These are phyloP conservation scores for Tolypocladium nubicola DNA, from an alignment of 2,329 filamentous ascomycete species.

Conservation along the genomic window DNA sequence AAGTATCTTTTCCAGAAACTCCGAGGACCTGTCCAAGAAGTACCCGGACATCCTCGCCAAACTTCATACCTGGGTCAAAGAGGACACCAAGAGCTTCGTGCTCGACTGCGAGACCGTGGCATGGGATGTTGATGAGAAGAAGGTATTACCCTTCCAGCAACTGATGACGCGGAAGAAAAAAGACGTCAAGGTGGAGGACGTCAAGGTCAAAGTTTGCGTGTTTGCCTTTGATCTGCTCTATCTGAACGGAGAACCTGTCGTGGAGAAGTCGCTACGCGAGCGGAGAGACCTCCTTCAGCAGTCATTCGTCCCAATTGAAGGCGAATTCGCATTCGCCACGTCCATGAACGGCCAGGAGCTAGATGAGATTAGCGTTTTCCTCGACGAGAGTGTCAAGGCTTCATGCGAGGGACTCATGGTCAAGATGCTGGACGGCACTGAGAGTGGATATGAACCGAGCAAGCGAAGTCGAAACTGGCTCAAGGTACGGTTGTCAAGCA, in stretches of 20 bases:
- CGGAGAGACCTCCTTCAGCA: slow-evolving; percentile 63
- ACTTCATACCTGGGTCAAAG: slow-evolving; percentile 79
- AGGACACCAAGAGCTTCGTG: slow-evolving; percentile 86
- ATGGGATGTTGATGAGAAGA: slow-evolving; percentile 92
- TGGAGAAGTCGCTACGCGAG: slow-evolving; percentile 78
- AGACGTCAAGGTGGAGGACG: slow-evolving; percentile 89
- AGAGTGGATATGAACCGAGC: slow-evolving; percentile 91
- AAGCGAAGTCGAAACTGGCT: slow-evolving; percentile 97
- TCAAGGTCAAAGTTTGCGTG: slow-evolving; percentile 94
- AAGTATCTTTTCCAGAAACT: slow-evolving; percentile 95
- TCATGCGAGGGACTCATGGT: slow-evolving; percentile 98
- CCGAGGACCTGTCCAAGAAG: slow-evolving; percentile 92
- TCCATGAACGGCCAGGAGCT: slow-evolving; percentile 79
- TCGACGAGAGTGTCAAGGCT: slow-evolving; percentile 91
- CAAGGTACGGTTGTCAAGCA: slow-evolving; percentile 47
- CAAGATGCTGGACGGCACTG: slow-evolving; percentile 91
- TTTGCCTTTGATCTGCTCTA: slow-evolving; percentile 95
- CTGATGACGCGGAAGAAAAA: slow-evolving; percentile 97
- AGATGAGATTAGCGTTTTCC: slow-evolving; percentile 83
- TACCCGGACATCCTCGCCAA: slow-evolving; percentile 93
- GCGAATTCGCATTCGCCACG: slow-evolving; percentile 85
- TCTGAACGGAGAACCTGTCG: slow-evolving; percentile 80
- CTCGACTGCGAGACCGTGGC: slow-evolving; percentile 97
- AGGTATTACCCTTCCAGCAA: slow-evolving; percentile 93
- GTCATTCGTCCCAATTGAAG: slow-evolving; percentile 69